phyloP scores from a whole-genome alignment of 768 basidiomycete genomes.

The Kwoniella pini region DNA sequence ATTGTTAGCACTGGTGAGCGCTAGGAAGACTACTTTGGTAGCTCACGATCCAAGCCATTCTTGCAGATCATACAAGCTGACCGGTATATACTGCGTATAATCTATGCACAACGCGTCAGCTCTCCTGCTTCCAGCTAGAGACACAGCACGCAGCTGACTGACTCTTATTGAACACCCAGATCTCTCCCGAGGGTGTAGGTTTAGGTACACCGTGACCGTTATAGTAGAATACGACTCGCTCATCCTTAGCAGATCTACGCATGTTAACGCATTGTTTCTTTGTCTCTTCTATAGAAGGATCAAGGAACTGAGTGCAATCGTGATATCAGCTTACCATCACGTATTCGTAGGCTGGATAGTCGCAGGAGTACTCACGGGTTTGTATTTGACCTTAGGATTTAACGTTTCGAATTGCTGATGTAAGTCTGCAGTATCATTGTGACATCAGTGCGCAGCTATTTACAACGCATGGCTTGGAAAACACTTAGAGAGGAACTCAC shows the following conservation, averaged over 20 bases:
- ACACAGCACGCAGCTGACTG: constrained; percentile 11
- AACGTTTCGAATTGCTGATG: constrained; percentile 95
- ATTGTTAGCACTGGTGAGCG: not conserved
- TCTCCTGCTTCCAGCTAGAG: not conserved
- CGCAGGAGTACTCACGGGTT: constrained; percentile 60
- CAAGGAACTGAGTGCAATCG: constrained; percentile 66
- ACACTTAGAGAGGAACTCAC: constrained; percentile 22
- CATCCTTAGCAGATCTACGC: constrained; percentile 86
- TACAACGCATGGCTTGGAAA: not conserved
- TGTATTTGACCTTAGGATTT: constrained; percentile 90
- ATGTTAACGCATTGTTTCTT: constrained; percentile 79
- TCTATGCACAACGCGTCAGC: constrained; percentile 40
- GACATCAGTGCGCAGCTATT: not conserved
- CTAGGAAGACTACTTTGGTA: not conserved
- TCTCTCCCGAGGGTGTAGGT: constrained; percentile 87
- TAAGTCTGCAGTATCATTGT: constrained; percentile 58
- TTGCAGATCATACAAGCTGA: constrained; percentile 90
- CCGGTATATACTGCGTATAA: constrained; percentile 98
- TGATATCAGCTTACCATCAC: not conserved
- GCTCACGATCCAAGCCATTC: constrained; percentile 71
- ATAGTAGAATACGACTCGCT: constrained; percentile 93
- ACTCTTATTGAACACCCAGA: constrained; percentile 96
- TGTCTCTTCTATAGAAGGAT: constrained; percentile 91
- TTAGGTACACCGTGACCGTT: constrained; percentile 98
- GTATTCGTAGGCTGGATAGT: too few species aligned